Evolutionary conservation across 2,329 filamentous ascomycete genomes (phyloP).

Genomic region (Fusarium newnesense): DNA sequence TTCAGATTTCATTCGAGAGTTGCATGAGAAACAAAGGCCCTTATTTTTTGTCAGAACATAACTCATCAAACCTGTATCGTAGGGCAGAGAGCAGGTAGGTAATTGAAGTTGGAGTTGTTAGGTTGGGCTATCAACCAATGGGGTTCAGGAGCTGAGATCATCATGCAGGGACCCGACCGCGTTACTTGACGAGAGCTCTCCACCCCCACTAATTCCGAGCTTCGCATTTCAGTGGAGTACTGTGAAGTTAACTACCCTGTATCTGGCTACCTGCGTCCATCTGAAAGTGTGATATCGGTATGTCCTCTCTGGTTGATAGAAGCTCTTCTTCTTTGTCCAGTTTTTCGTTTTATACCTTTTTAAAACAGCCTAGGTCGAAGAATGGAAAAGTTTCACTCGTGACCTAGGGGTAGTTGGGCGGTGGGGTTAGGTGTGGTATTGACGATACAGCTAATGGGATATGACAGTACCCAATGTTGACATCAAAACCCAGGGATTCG

Average conservation of each 20-base stretch:
- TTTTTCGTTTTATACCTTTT: background rate
- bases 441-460: background rate
- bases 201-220: slow-evolving; percentile 14
- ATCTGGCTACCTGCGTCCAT: background rate
- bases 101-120: slow-evolving; percentile 12
- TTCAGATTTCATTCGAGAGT: background rate
- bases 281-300: background rate
- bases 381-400: background rate
- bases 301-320: background rate
- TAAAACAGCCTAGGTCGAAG: background rate
- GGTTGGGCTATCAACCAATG: slow-evolving; percentile 13
- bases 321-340: background rate
- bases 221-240: background rate
- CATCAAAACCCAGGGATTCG: background rate
- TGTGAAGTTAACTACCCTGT: slow-evolving; percentile 1
- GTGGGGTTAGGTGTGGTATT: background rate
- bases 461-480: no score
- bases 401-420: background rate
- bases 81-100: background rate
- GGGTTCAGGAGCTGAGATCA: slow-evolving; percentile 10
- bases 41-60: background rate
- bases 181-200: slow-evolving; percentile 12
- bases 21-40: background rate
- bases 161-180: slow-evolving; percentile 17
- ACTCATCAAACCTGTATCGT: background rate